A percentile compares a stretch with the other conserved stretches of the same genome.
phyloP scores from a whole-genome alignment of 2,329 filamentous ascomycete genomes.

The Aspergillus ibericus region DNA sequence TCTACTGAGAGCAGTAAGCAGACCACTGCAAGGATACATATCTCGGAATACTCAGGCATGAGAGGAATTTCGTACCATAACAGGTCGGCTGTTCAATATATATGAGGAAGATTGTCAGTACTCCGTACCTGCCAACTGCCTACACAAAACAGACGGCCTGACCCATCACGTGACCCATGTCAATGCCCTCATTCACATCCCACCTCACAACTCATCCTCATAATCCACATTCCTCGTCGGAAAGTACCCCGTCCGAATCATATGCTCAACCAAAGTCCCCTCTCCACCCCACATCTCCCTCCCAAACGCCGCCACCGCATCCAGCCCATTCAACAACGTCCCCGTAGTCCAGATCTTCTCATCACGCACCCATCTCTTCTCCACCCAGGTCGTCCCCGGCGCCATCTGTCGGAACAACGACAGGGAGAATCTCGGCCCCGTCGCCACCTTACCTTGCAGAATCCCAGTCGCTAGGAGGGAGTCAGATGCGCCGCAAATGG shows the following conservation, averaged over 20 bases:
- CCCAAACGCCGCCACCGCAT: conserved; percentile 6
- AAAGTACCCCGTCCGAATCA: background rate
- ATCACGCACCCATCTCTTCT: conserved; percentile 5
- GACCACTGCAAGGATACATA: background rate
- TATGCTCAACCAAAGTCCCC: background rate
- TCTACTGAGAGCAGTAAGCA: background rate
- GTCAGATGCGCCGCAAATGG: background rate
- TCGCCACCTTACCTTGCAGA: background rate
- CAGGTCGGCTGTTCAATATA: no score
- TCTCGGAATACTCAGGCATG: background rate
- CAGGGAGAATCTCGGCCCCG: background rate
- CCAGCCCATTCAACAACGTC: conserved; percentile 1
- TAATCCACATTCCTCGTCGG: background rate
- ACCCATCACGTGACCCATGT: background rate
- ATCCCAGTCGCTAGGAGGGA: background rate
- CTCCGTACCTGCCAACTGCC: background rate
- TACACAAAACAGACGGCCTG: no score
- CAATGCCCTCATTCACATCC: background rate
- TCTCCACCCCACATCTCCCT: background rate
- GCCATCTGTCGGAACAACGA: background rate
- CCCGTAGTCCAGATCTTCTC: conserved; percentile 8
- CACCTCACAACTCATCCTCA: background rate
- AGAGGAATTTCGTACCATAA: background rate
- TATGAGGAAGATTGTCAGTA: no score
- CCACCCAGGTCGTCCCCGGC: background rate